Evolutionary conservation across 108 stramenopile genomes (phyloP).

Genomic region (Pseudonitzschia delicatissima): DNA sequence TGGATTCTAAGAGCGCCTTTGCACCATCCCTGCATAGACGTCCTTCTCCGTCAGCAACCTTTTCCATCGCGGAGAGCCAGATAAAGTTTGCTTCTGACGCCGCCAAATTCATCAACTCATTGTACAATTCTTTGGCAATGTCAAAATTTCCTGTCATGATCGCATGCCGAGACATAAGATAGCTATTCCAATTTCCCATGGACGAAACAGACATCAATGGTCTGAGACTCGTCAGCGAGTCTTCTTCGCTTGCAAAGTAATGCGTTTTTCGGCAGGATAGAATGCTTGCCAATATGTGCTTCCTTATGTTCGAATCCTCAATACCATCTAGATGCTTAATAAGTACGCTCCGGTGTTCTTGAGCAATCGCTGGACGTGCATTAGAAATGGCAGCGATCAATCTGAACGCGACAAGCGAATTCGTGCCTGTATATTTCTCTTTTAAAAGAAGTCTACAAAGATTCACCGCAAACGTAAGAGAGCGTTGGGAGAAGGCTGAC

Average conservation of each 20-base stretch:
- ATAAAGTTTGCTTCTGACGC: constrained; percentile 34
- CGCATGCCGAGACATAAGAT: constrained; percentile 35
- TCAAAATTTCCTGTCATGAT: constrained; percentile 34
- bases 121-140: constrained; percentile 19
- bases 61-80: constrained; percentile 37
- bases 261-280: constrained; percentile 31
- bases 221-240: not conserved
- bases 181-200: constrained; percentile 24
- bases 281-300: constrained; percentile 28
- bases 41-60: constrained; percentile 34
- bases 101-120: constrained; percentile 1
- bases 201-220: not conserved
- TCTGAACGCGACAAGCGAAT: not conserved
- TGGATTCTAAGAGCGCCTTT: constrained; percentile 31
- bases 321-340: not conserved
- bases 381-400: constrained; percentile 28
- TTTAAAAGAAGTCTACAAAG: constrained; percentile 16
- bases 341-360: constrained; percentile 1
- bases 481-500: constrained; percentile 12
- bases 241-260: constrained; percentile 16
- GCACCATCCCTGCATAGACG: constrained; percentile 23
- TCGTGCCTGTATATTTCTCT: not conserved
- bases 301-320: not conserved
- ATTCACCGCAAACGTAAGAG: constrained; percentile 22
- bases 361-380: constrained; percentile 28